A percentile compares a stretch with the other conserved stretches of the same genome.
Conservation (phyloP, 352 stramenopile species). For the Phytophthora foliorum region DNA sequence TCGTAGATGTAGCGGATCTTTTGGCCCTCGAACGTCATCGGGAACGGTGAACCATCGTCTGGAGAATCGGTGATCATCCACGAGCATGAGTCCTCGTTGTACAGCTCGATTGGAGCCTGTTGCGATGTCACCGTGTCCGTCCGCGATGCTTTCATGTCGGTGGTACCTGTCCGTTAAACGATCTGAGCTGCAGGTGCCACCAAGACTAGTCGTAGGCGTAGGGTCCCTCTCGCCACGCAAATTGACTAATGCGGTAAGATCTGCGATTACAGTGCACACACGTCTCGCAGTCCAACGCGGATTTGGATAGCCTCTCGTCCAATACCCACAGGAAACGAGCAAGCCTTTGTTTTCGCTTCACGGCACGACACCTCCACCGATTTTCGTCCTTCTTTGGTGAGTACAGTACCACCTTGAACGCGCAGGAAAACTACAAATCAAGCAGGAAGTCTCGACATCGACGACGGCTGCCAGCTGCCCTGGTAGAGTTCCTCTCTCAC, state of each 20-base stretch:
- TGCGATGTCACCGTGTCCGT: slow-evolving; percentile 34
- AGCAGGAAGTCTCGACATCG: slow-evolving; percentile 24
- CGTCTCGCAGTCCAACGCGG: slow-evolving; percentile 18
- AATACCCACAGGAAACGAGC: slow-evolving; percentile 6
- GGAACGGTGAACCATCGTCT: slow-evolving; percentile 38
- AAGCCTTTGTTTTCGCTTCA: background rate
- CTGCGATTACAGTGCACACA: background rate
- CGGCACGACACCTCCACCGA: slow-evolving; percentile 1
- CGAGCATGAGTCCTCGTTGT: slow-evolving; percentile 36
- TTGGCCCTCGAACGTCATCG: slow-evolving; percentile 45
- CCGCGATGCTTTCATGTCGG: slow-evolving; percentile 30
- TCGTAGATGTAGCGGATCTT: slow-evolving; percentile 55
- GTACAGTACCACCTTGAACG: slow-evolving; percentile 8
- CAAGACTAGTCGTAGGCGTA: slow-evolving; percentile 8
- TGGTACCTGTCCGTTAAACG: slow-evolving; percentile 20
- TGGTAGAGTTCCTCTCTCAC: slow-evolving; percentile 22
- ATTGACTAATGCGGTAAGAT: slow-evolving; percentile 32
- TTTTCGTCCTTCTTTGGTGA: slow-evolving; percentile 33
- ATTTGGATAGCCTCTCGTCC: slow-evolving; percentile 28
- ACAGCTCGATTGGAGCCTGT: slow-evolving; percentile 36
- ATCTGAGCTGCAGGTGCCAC: slow-evolving; percentile 11
- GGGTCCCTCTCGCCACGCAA: slow-evolving; percentile 3
- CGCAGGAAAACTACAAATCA: slow-evolving; percentile 26
- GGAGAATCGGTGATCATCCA: slow-evolving; percentile 47
- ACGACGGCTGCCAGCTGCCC: slow-evolving; percentile 32